phyloP scores from a whole-genome alignment of 2,329 filamentous ascomycete genomes.

The Talaromyces sp. region DNA sequence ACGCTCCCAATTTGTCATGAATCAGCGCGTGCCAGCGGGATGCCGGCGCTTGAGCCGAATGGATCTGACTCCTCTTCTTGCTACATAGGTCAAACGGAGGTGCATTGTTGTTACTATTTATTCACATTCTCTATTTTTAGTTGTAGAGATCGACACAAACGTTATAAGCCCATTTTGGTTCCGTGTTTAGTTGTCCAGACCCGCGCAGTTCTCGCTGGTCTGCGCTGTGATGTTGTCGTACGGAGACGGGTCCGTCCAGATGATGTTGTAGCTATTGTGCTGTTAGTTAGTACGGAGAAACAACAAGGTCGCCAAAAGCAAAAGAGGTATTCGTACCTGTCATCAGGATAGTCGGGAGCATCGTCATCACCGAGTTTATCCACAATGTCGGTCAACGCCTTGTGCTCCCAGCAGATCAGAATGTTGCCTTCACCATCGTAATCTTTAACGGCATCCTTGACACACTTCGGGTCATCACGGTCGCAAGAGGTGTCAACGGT shows the following conservation, averaged over 20 bases:
- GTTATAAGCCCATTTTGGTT: neutral
- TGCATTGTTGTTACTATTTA: neutral
- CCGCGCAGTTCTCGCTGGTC: slow-evolving; percentile 52
- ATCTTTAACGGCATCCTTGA: slow-evolving; percentile 45
- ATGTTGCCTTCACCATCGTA: slow-evolving; percentile 54
- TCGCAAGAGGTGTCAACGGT: slow-evolving; percentile 54
- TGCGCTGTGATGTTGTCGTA: slow-evolving; percentile 45
- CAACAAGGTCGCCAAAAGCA: neutral
- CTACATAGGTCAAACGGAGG: neutral
- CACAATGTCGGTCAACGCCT: slow-evolving; percentile 49
- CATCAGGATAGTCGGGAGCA: slow-evolving; percentile 48
- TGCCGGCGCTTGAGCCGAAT: slow-evolving; percentile 54
- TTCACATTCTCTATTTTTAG: neutral
- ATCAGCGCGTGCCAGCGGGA: slow-evolving; percentile 68
- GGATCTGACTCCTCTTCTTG: neutral
- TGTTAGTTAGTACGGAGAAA: neutral
- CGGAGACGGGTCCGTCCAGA: slow-evolving; percentile 54
- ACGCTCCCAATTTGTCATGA: slow-evolving; percentile 32
- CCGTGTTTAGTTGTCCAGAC: slow-evolving; percentile 17
- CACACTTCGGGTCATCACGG: slow-evolving; percentile 53
- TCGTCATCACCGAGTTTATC: slow-evolving; percentile 48
- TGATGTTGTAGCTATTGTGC: slow-evolving; percentile 46
- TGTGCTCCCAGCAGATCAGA: slow-evolving; percentile 60
- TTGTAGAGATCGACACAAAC: neutral
- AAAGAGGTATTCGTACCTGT: slow-evolving; percentile 26